A percentile compares a stretch with the other conserved stretches of the same genome.
Evolutionary conservation across 306 rosid species (phyloP).

Genomic region (Glycine latifolia): DNA sequence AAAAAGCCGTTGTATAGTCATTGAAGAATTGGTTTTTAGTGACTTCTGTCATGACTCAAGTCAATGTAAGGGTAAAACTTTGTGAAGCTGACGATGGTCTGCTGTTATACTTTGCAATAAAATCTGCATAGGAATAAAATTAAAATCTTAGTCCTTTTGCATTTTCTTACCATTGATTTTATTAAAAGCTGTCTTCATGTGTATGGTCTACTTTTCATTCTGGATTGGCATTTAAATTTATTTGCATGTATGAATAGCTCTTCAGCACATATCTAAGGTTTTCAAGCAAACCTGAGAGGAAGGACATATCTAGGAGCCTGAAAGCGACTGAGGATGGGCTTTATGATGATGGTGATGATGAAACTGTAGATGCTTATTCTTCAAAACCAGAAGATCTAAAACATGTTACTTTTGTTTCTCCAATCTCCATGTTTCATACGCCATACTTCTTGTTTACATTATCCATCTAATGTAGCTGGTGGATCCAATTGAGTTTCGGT

Average conservation of each 20-base stretch:
- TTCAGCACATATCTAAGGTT: slow-evolving; percentile 69
- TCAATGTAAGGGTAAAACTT: not conserved
- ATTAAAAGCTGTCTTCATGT: not conserved
- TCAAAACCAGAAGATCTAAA: slow-evolving; percentile 76
- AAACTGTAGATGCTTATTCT: slow-evolving; percentile 71
- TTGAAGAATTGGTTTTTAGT: not conserved
- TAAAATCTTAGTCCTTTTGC: not conserved
- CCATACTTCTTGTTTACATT: slow-evolving; percentile 39
- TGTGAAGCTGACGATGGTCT: not conserved
- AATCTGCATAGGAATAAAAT: slow-evolving; percentile 4
- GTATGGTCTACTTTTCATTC: slow-evolving; percentile 11
- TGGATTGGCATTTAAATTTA: slow-evolving; percentile 28
- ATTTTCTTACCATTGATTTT: slow-evolving; percentile 25
- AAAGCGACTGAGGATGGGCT: slow-evolving; percentile 87
- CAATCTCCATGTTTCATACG: slow-evolving; percentile 15
- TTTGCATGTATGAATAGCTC: slow-evolving; percentile 64
- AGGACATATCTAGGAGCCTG: slow-evolving; percentile 68
- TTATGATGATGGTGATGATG: slow-evolving; percentile 82
- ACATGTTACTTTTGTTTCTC: slow-evolving; percentile 62
- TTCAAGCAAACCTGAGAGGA: slow-evolving; percentile 71
- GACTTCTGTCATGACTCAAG: not conserved
- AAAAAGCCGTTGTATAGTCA: not conserved
- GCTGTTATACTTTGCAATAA: not conserved
- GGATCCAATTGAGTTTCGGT: slow-evolving; percentile 77
- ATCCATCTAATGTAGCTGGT: slow-evolving; percentile 60